Evolutionary conservation across 192 early-diverging fungal genomes (phyloP), one percentile per base, ranked within the genome.

Genomic region (Coemansia sp.): DNA sequence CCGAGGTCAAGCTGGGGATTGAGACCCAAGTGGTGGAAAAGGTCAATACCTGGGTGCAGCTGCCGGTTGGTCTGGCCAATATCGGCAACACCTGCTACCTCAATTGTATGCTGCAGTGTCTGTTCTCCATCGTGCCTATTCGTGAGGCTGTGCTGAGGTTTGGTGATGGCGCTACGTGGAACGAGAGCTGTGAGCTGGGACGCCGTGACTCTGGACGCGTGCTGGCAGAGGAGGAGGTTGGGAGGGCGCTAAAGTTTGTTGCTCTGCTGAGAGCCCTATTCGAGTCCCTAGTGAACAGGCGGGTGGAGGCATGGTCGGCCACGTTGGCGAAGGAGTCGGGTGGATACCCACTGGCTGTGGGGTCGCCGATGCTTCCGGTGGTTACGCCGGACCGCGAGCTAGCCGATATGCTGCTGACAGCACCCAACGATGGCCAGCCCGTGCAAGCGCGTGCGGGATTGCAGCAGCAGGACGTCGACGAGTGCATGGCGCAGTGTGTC

Each of bases 81-180:
- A 90, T 93, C 70, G 92, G 92, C 39, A 93, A 92, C 46, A 95
- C 94, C 0, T 95, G 94, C 74, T 95, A 95, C 67, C 80, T 95
- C 16, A 95, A 94, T 70, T 91, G 90, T 37, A 70, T 95, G 20
- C 73, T 95, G 21, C 88, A 92, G 83, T 91, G 90, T 56, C 73
- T 90, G 21, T 93, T 86, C 55, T 89, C 89, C 0, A 60, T 93
- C 3, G 51, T 77, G 26, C 84, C 85, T 0, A 70, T 93, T 4
- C 85, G 92, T 2, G 65, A 86, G 9, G 73, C 88, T 1, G 85
- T 93, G 6, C 56, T 92, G 60, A 42, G 70, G 26, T 64, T 55
- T 35, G 81, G 81, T 7, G 70, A 85, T 14, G 61, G 36, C 4
- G 35, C 8, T n/a, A 72, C 76, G 13, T 84, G 83, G 83, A 84